These are phyloP conservation scores for Salvia splendens DNA, from an alignment of 257 asterid species.

Conservation along the genomic window DNA sequence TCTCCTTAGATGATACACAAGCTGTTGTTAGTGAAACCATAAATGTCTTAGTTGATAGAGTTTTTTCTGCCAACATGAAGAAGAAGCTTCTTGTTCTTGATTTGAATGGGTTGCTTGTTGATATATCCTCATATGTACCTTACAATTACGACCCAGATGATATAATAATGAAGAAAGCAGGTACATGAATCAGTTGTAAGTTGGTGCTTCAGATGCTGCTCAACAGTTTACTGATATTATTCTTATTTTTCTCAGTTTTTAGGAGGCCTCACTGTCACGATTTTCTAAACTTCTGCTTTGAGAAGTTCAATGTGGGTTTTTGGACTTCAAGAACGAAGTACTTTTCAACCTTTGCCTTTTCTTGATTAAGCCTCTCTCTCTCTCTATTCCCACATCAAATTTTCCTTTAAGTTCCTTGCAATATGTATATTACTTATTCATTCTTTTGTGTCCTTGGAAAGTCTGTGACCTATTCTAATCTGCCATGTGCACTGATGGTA, in stretches of 20 bases:
- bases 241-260: conserved; percentile 56
- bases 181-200: conserved; percentile 33
- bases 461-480: conserved; percentile 16
- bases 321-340: conserved; percentile 90
- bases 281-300: conserved; percentile 80
- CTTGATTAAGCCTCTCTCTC: conserved; percentile 29
- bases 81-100: conserved; percentile 93
- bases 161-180: conserved; percentile 63
- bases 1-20: conserved; percentile 25
- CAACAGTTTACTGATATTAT: conserved; percentile 33
- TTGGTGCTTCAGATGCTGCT: conserved; percentile 31
- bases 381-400: conserved; percentile 1
- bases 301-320: conserved; percentile 71
- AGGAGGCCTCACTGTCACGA: conserved; percentile 83
- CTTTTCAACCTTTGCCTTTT: conserved; percentile 40
- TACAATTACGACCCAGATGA: conserved; percentile 50
- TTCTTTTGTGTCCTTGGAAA: conserved; percentile 6
- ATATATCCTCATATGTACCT: conserved; percentile 57
- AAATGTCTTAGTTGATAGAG: conserved; percentile 28
- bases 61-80: conserved; percentile 26
- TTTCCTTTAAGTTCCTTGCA: not conserved
- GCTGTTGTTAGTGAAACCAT: conserved; percentile 27
- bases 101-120: conserved; percentile 76
- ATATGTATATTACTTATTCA: not conserved
- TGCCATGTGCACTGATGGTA: conserved; percentile 28